Evolutionary conservation across 1,284 basidiomycete species (phyloP).

Genomic region (Polyporus tsugae): DNA sequence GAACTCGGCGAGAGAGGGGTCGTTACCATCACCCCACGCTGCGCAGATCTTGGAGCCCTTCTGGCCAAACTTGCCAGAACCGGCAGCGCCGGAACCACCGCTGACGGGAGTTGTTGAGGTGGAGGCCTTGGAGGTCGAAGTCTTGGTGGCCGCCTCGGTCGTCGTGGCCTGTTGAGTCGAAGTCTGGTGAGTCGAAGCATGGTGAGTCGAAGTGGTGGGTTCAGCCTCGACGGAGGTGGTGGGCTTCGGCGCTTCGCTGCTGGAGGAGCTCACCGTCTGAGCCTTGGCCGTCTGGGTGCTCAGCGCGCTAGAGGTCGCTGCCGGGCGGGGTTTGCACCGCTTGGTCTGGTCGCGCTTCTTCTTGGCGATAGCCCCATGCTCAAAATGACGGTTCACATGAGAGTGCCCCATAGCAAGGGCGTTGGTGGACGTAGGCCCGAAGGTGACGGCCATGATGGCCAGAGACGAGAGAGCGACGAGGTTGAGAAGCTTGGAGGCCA

Average conservation of each 20-base stretch:
- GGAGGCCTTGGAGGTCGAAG: slow-evolving; percentile 16
- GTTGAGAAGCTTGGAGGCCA: slow-evolving; percentile 65
- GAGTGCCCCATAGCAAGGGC: slow-evolving; percentile 58
- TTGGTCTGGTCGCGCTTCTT: slow-evolving; percentile 50
- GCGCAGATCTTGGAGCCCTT: slow-evolving; percentile 75
- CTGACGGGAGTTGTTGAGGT: slow-evolving; percentile 28
- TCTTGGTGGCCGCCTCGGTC: slow-evolving; percentile 20
- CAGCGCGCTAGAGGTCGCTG: slow-evolving; percentile 24
- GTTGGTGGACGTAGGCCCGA: slow-evolving; percentile 52
- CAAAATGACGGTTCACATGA: slow-evolving; percentile 34
- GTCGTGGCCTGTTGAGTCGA: slow-evolving; percentile 6
- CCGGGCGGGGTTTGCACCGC: slow-evolving; percentile 64
- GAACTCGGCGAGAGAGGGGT: slow-evolving; percentile 55
- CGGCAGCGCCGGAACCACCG: slow-evolving; percentile 32
- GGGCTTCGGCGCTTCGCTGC: slow-evolving; percentile 25
- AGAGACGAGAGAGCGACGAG: slow-evolving; percentile 66
- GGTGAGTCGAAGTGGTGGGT: slow-evolving; percentile 2
- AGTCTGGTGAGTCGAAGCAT: background rate
- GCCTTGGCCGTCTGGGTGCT: slow-evolving; percentile 1
- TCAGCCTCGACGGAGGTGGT: slow-evolving; percentile 26
- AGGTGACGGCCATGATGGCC: slow-evolving; percentile 62
- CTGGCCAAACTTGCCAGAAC: slow-evolving; percentile 36
- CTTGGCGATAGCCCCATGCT: slow-evolving; percentile 52
- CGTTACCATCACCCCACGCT: slow-evolving; percentile 69
- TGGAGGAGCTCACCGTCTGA: slow-evolving; percentile 14